Evolutionary conservation across 139 green algal genomes (phyloP).

Genomic region (Chlamydomonas applanata): DNA sequence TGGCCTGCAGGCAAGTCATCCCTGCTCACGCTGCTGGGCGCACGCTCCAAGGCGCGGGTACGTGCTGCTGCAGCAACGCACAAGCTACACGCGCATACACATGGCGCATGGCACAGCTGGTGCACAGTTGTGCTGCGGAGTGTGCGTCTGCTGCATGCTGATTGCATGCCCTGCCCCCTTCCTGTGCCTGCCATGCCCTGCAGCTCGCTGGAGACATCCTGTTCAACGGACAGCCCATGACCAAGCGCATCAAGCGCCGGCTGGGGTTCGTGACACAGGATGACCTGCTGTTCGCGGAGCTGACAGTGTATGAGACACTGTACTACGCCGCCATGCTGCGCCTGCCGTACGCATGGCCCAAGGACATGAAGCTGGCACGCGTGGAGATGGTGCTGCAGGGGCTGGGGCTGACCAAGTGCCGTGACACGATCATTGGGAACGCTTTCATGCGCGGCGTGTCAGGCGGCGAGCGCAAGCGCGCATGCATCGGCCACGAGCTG

Average conservation of each 20-base stretch:
- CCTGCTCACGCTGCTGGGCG: conserved; percentile 70
- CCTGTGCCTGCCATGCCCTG: too few relatives aligned
- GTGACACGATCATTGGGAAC: conserved; percentile 83
- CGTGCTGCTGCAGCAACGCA: too few relatives aligned
- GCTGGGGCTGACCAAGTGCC: conserved; percentile 71
- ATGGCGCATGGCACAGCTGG: too few relatives aligned
- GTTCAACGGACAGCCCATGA: conserved; percentile 73
- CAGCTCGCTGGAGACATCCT: conserved; percentile 42
- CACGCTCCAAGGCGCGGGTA: conserved; percentile 38
- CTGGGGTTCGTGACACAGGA: conserved; percentile 85
- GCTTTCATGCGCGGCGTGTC: conserved; percentile 32
- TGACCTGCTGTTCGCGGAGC: conserved; percentile 78
- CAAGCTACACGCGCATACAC: too few relatives aligned
- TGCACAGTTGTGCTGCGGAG: too few relatives aligned
- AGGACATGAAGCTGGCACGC: conserved; percentile 55
- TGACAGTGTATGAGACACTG: conserved; percentile 81
- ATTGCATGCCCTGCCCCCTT: too few relatives aligned
- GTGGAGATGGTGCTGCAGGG: conserved; percentile 71
- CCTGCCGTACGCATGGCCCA: conserved; percentile 67
- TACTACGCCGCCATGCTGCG: conserved; percentile 83
- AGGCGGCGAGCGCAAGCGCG: conserved; percentile 92
- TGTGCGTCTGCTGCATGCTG: too few relatives aligned
- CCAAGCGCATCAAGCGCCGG: conserved; percentile 61
- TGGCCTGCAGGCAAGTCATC: conserved; percentile 69
- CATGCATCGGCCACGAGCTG: conserved; percentile 82